Evolutionary conservation across 805 yeast species (phyloP), one percentile per base, ranked within the genome.

Genomic region (Nakazawaea laoshanensis): DNA sequence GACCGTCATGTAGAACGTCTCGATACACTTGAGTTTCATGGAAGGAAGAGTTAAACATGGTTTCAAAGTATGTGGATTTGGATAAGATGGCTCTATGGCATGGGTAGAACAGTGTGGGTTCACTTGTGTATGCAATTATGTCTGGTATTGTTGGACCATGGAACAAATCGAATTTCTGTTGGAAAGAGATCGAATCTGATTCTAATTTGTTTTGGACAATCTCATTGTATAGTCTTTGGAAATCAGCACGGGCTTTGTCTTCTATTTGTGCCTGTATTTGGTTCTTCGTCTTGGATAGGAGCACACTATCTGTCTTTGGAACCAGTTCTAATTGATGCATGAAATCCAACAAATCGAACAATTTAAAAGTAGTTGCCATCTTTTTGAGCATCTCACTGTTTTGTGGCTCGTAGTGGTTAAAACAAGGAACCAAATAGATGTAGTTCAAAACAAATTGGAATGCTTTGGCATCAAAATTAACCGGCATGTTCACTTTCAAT

Each of bases 21-120:
- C 12, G 24, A 11, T 10, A 40, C 20, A 45, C 24, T 13, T 34
- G 30, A 3, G 48, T 44, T 35, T 67, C 74, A 4, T 47, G 38
- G 37, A 70, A 70, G 2, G 63, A 49, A 2, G 83, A 74, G 7
- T 59, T 49, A 47, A 83, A 74, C 77, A 81, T 67, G 2, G 74
- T 65, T 32, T 64, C 70, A 45, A 72, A 83, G 50, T 77, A 82
- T 27, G 71, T 79, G 3, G 82, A 69, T 25, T 87, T 55, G 4
- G 65, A 52, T 16, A 83, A 48, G 30, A 82, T 66, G 1, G 82
- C 65, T 26, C 76, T 60, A 50, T 83, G 83, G 4, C 65, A 74
- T 1, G 89, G 88, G 45, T 73, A 81, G 37, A 61, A 63, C 0
- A 50, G 45, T 30, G 48, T 26, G 4, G 23, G 30, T 6, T 25